A percentile compares a stretch with the other conserved stretches of the same genome.
Conservation (phyloP, 768 basidiomycete genomes). For the Pulveroboletus sp. region DNA sequence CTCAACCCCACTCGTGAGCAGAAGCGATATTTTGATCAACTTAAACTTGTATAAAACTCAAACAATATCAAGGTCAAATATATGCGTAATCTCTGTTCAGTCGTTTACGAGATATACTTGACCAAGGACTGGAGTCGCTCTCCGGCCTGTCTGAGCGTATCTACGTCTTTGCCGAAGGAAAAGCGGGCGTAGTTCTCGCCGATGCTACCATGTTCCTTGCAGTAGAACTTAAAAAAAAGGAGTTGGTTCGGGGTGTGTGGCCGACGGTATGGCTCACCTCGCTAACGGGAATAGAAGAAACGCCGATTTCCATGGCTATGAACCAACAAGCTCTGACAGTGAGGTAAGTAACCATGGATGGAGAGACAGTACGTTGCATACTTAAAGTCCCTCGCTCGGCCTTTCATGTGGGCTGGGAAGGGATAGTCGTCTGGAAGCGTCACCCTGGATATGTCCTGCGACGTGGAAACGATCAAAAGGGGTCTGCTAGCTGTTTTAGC, state of each 20-base stretch:
- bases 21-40: no score
- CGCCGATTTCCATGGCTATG: conserved; percentile 83
- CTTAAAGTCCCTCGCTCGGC: conserved; percentile 86
- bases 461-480: conserved; percentile 6
- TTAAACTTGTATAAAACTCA: no score
- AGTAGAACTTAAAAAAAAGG: conserved; percentile 68
- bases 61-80: no score
- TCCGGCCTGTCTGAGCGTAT: conserved; percentile 77
- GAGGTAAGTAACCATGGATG: conserved; percentile 9
- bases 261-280: conserved; percentile 53
- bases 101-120: conserved; percentile 46
- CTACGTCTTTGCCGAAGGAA: conserved; percentile 93
- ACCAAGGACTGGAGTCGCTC: conserved; percentile 73
- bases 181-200: conserved; percentile 88
- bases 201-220: conserved; percentile 76
- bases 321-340: conserved; percentile 83
- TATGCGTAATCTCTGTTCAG: background rate
- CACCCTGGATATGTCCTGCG: conserved; percentile 70
- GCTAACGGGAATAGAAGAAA: conserved; percentile 92
- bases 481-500: background rate
- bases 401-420: conserved; percentile 70
- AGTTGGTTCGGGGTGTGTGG: conserved; percentile 2
- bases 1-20: no score
- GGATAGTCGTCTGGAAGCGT: conserved; percentile 81
- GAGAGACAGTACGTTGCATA: conserved; percentile 27